Evolutionary conservation across 2,329 filamentous ascomycete genomes (phyloP), one percentile per base, ranked within the genome.

Genomic region (Aspergillus fijiensis): DNA sequence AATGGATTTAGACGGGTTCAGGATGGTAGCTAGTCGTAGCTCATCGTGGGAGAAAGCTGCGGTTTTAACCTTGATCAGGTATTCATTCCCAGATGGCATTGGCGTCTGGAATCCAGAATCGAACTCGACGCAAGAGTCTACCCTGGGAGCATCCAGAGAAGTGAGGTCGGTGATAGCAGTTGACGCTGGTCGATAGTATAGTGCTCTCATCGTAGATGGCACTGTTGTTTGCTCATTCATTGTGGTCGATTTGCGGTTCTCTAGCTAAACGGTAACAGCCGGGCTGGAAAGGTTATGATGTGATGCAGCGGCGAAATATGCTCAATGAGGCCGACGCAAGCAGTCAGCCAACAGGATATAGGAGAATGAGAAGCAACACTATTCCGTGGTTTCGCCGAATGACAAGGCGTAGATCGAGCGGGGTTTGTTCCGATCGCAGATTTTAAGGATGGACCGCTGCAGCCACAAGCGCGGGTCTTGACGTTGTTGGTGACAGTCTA

Each of bases 31-130:
- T 29, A 72, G 59, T 53, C 65, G 67, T 48, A 79, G 65, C 57
- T 79, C 78, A 51, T 74, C 74, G 50, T 74, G 74, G 14, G 70
- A 75, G 21, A 79, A 72, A 14, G 76, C 74, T 7, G 76, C 74
- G 7, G 75, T 70, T 53, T 69, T 67, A 27, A 79, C 72, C 60
- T 77, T 76, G 58, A 80, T 67, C 2, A 79, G 68, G 61, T 80
- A 80, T 63, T 77, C 72, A n/a, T 67, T 66, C 25, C 67, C 59
- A 3, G 70, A 70, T 3, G 74, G 74, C 19, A 65, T 68, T 5
- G 77, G 77, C 0, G 73, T 74, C 33, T 77, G 76, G 54, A 74
- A 75, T 51, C 67, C 66, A 4, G 67, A 66, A 54, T 74, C 72
- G 60, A 77, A 74, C 35, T 70, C 61, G 6, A 79, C 61, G 6